Conservation (phyloP, 2,329 filamentous ascomycete species). For the Aspergillus sp. region DNA sequence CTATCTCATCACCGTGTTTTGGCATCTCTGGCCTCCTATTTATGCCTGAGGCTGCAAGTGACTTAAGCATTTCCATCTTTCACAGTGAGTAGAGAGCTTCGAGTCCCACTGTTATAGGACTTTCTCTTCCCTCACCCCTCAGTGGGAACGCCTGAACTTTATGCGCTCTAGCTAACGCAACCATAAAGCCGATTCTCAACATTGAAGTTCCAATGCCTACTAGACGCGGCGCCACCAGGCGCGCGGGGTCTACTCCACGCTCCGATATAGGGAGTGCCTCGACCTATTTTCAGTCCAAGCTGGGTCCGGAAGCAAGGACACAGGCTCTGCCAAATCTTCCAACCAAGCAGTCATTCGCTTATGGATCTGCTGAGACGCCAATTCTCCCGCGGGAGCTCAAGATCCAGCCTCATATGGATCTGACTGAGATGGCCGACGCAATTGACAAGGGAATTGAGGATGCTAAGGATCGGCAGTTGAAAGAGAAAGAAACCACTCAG, state of each 20-base stretch:
- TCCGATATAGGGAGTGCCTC: slow-evolving; percentile 15
- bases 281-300: slow-evolving; percentile 16
- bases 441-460: slow-evolving; percentile 35
- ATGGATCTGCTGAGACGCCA: slow-evolving; percentile 41
- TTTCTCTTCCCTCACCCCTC: neutral
- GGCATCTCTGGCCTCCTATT: neutral
- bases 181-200: neutral
- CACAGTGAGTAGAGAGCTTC: neutral
- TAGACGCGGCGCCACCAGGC: slow-evolving; percentile 25
- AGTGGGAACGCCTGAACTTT: neutral
- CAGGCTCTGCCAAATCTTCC: slow-evolving; percentile 40
- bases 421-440: slow-evolving; percentile 35
- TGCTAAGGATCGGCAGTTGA: slow-evolving; percentile 27
- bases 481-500: slow-evolving; percentile 12
- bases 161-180: neutral
- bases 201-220: slow-evolving; percentile 25
- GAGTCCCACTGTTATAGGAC: neutral
- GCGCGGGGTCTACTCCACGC: slow-evolving; percentile 14
- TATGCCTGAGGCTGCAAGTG: neutral
- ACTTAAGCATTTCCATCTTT: neutral
- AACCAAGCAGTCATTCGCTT: slow-evolving; percentile 43
- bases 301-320: slow-evolving; percentile 23
- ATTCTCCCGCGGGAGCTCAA: slow-evolving; percentile 38
- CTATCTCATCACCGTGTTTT: neutral
- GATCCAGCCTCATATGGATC: slow-evolving; percentile 31